Conservation (phyloP, 805 yeast genomes). For the Pichia manshurica region DNA sequence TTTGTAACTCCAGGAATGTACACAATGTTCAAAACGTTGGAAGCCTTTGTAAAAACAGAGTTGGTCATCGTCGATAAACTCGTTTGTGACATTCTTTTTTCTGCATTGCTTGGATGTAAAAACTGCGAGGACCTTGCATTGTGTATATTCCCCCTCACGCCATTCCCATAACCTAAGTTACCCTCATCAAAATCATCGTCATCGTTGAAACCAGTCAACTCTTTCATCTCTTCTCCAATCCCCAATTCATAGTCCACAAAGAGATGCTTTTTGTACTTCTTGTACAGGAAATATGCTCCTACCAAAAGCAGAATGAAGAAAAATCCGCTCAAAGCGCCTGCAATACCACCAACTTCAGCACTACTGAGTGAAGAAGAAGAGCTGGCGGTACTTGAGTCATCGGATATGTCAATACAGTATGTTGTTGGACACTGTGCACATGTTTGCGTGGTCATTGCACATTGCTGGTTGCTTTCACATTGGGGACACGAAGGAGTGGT, state of each 20-base stretch:
- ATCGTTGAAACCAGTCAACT: conserved; percentile 21
- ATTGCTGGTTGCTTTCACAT: conserved; percentile 48
- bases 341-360: conserved; percentile 50
- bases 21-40: conserved; percentile 85
- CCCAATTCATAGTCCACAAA: conserved; percentile 18
- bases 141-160: conserved; percentile 2
- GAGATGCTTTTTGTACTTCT: conserved; percentile 35
- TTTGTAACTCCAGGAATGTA: conserved; percentile 90
- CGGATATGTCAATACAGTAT: conserved; percentile 37
- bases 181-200: conserved; percentile 24
- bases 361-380: conserved; percentile 13
- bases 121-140: conserved; percentile 8
- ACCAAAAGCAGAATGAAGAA: conserved; percentile 34
- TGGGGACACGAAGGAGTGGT: conserved; percentile 44
- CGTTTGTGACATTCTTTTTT: conserved; percentile 26
- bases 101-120: neutral
- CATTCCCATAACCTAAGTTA: conserved; percentile 15
- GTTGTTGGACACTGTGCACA: conserved; percentile 54
- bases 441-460: conserved; percentile 50
- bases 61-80: conserved; percentile 41
- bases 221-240: conserved; percentile 11
- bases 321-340: conserved; percentile 71
- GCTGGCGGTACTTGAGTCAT: conserved; percentile 16
- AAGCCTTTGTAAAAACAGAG: conserved; percentile 69
- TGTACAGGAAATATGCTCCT: conserved; percentile 37